These are phyloP conservation scores for Rhodotorula babjevae DNA, from an alignment of 768 basidiomycete species.

Conservation along the genomic window DNA sequence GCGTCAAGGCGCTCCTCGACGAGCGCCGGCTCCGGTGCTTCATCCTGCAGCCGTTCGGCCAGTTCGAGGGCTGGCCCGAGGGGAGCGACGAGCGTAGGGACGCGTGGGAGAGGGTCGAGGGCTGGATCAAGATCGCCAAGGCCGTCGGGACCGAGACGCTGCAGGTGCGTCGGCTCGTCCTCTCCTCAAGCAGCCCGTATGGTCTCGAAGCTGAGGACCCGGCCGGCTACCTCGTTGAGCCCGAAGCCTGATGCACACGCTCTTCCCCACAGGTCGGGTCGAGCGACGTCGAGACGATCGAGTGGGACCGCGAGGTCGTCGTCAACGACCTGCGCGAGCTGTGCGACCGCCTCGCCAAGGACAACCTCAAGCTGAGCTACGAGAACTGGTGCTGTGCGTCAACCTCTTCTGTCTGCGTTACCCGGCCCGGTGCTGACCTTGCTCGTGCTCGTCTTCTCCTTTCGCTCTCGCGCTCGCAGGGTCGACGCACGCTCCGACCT, in stretches of 20 bases:
- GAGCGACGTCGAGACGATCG: constrained; percentile 24
- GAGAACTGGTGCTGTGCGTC: constrained; percentile 41
- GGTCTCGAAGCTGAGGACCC: no score
- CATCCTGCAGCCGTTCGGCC: constrained; percentile 42
- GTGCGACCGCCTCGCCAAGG: constrained; percentile 34
- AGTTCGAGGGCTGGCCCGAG: constrained; percentile 42
- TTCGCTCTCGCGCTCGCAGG: neutral
- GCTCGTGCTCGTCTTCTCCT: no score
- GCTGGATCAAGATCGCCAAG: constrained; percentile 42
- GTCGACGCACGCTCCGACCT: constrained; percentile 32
- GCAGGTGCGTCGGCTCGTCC: constrained; percentile 33
- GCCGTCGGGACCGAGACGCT: constrained; percentile 34
- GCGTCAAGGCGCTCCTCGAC: constrained; percentile 12
- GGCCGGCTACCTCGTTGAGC: neutral
- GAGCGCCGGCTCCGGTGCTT: constrained; percentile 25
- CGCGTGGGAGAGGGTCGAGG: constrained; percentile 11
- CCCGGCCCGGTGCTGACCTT: no score
- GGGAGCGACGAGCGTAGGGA: constrained; percentile 32
- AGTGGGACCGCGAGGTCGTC: constrained; percentile 16
- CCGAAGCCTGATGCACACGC: no score
- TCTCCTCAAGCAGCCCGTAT: neutral
- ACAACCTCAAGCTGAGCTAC: constrained; percentile 35
- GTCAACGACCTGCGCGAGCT: constrained; percentile 38
- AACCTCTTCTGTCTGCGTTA: no score
- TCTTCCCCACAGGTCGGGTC: constrained; percentile 29